These are phyloP conservation scores for Naganishia vaughanmartiniae DNA, from an alignment of 768 basidiomycete genomes.

Conservation along the genomic window DNA sequence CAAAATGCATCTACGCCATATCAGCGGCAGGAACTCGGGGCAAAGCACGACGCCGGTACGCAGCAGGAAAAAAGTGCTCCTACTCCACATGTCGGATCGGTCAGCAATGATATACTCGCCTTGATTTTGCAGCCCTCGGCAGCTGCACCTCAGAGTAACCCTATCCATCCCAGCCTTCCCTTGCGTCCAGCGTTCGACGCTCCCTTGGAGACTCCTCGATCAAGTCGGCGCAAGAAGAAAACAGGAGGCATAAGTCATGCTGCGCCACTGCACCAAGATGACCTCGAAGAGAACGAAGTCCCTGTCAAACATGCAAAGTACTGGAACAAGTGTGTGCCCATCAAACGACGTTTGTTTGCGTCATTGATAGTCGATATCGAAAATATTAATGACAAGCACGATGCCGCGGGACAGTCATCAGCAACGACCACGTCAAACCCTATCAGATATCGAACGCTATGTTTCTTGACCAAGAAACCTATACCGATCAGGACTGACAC, in stretches of 20 bases:
- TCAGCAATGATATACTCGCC: background rate
- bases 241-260: too few species aligned
- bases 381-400: background rate
- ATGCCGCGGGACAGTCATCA: too few species aligned
- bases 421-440: background rate
- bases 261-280: background rate
- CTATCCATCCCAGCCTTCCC: background rate
- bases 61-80: background rate
- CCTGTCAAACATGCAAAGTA: conserved; percentile 1
- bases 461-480: conserved; percentile 1
- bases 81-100: background rate
- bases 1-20: background rate
- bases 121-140: background rate
- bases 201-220: background rate
- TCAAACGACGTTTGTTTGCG: background rate
- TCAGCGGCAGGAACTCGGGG: background rate
- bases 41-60: background rate
- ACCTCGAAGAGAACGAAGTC: background rate
- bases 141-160: background rate
- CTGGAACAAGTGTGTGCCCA: conserved; percentile 5
- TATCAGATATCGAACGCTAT: conserved; percentile 9
- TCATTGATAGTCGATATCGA: conserved; percentile 12
- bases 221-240: too few species aligned
- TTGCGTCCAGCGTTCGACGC: background rate
- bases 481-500: background rate